These are phyloP conservation scores for Ettlia oleoabundans DNA, from an alignment of 139 green algal genomes.

Conservation along the genomic window DNA sequence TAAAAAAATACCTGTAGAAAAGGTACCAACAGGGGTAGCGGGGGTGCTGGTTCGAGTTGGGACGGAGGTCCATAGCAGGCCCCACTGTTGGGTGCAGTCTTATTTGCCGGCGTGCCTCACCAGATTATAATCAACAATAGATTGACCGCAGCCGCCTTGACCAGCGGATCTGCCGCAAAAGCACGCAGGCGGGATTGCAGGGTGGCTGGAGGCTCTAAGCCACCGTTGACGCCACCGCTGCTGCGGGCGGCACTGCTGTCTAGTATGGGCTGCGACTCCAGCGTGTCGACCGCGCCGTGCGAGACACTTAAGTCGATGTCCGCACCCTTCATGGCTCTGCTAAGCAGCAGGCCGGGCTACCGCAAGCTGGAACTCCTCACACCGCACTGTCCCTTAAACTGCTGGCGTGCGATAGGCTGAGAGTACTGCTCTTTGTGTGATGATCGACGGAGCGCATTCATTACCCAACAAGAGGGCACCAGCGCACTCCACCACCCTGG, in stretches of 20 bases:
- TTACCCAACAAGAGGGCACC: too few species aligned
- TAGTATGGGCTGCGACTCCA: constrained; percentile 37
- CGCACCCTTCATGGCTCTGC: not conserved
- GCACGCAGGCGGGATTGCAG: not conserved
- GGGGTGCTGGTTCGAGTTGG: not conserved
- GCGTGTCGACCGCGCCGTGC: not conserved
- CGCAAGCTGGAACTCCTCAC: too few species aligned
- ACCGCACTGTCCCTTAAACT: too few species aligned
- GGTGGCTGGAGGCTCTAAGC: not conserved
- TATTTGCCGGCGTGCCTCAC: not conserved
- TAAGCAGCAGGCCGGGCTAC: not conserved
- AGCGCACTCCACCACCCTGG: too few species aligned
- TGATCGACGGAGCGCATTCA: too few species aligned
- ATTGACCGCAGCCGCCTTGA: constrained; percentile 23
- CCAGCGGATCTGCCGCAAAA: not conserved
- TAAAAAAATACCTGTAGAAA: constrained; percentile 79
- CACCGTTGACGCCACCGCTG: not conserved
- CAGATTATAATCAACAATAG: constrained; percentile 35
- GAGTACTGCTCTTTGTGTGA: too few species aligned
- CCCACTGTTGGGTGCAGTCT: too few species aligned
- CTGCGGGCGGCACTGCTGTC: not conserved
- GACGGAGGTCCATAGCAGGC: too few species aligned
- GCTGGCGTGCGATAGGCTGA: too few species aligned
- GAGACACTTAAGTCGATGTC: not conserved
- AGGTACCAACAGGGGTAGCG: not conserved